Evolutionary conservation across 768 basidiomycete species (phyloP), one percentile per base, ranked within the genome.

Genomic region (Cantharellus anzutake): DNA sequence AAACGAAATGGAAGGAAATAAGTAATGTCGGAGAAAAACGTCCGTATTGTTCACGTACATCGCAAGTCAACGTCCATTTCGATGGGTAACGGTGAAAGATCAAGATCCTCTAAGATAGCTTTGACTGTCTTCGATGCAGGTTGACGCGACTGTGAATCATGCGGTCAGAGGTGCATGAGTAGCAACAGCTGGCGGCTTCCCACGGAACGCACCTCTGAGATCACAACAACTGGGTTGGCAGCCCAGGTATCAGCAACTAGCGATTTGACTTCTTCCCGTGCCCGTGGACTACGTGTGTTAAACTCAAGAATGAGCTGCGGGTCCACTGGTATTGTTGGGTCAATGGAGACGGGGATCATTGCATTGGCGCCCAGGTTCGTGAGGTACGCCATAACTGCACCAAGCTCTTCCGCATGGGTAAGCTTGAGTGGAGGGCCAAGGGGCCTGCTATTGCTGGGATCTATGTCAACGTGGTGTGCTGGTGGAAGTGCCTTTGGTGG

Each of bases 281-380:
- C 58, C 34, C 60, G 57, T 29, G 63, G 60, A 50, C 78, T 73
- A n/a, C 80, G 78, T 0, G 84, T 83, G 67, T 90, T 86, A 67
- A 90, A 91, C 65, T 86, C 87, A 48, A 91, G 76, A 3, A 91
- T 77, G 60, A 89, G 78, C 65, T 86, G 78, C 2, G 88, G 85
- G 68, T 90, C 86, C 60, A 89, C 79, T 4, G 85, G 78, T 5
- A 64, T 63, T 5, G 73, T 64, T 0, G 87, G 83, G 65, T 89
- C 78, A 51, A 87, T 76, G 3, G 73, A 72, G 0, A 71, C 67
- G 1, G 88, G 86, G 60, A 91, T 79, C 11, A 37, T 55, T 60
- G 82, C 75, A 69, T 89, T 89, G 68, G 84, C 80, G 0, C 84
- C 79, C 29, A 86, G 74, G 57, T 82, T 81, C 0, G 80, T 80